phyloP scores from a whole-genome alignment of 2,329 filamentous ascomycete genomes.

The Pseudogymnoascus sp. region DNA sequence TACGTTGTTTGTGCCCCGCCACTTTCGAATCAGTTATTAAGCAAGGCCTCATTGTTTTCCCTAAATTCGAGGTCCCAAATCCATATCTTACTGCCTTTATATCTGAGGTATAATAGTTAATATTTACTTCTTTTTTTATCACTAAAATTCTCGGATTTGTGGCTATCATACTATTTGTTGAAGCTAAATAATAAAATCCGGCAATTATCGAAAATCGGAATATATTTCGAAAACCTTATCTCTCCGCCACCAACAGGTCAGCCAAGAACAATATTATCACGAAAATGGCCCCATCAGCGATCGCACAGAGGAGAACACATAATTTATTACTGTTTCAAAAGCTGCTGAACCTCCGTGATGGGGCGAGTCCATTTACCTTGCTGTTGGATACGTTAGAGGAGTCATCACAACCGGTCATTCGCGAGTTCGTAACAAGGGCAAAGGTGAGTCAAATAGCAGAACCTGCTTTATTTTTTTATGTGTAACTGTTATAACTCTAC shows the following conservation, averaged over 20 bases:
- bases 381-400: slow-evolving; percentile 82
- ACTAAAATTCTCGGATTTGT: not conserved
- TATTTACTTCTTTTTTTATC: not conserved
- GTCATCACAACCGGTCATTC: slow-evolving; percentile 59
- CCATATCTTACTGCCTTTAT: not conserved
- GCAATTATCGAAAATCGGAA: not conserved
- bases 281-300: slow-evolving; percentile 48
- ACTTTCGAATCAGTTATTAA: not conserved
- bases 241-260: not conserved
- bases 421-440: slow-evolving; percentile 68
- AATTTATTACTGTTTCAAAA: slow-evolving; percentile 78
- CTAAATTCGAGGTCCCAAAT: not conserved
- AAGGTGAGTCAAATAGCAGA: slow-evolving; percentile 39
- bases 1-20: not conserved
- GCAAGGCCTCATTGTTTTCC: not conserved
- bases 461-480: not conserved
- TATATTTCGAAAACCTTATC: not conserved
- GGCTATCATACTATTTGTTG: not conserved
- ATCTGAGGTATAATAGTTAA: too few relatives aligned
- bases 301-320: slow-evolving; percentile 69
- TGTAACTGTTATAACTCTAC: not conserved
- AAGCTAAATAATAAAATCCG: not conserved
- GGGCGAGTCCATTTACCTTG: slow-evolving; percentile 77
- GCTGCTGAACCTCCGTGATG: slow-evolving; percentile 69
- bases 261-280: not conserved